Evolutionary conservation across 2,329 filamentous ascomycete genomes (phyloP).

Genomic region (Achaetomium macrosporum): DNA sequence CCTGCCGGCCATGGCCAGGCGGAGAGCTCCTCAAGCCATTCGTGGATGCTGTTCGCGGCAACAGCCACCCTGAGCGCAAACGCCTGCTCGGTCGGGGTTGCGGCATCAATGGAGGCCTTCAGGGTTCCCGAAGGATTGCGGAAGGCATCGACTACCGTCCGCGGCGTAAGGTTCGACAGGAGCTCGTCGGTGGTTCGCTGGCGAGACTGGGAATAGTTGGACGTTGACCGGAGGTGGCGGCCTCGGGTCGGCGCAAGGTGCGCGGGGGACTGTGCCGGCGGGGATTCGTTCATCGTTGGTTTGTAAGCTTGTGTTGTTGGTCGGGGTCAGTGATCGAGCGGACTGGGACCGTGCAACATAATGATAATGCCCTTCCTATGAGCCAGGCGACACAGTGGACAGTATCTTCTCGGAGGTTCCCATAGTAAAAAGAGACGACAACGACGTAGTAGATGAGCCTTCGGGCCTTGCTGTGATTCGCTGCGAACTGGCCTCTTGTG

Average conservation of each 20-base stretch:
- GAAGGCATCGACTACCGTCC: slow-evolving; percentile 56
- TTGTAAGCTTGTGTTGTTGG: slow-evolving; percentile 9
- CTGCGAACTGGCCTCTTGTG: slow-evolving; percentile 7
- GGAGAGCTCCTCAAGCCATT: slow-evolving; percentile 68
- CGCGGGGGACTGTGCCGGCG: slow-evolving; percentile 29
- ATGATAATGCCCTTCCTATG: slow-evolving; percentile 18
- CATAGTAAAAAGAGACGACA: slow-evolving; percentile 18
- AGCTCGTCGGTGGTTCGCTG: slow-evolving; percentile 50
- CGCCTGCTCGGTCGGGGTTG: slow-evolving; percentile 60
- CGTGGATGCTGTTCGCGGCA: slow-evolving; percentile 63
- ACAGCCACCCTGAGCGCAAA: slow-evolving; percentile 65
- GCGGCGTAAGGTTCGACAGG: slow-evolving; percentile 55
- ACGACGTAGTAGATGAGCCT: slow-evolving; percentile 12
- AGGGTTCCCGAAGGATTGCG: slow-evolving; percentile 47
- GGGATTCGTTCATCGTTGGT: slow-evolving; percentile 33
- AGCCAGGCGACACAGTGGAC: slow-evolving; percentile 21
- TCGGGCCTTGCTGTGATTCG: slow-evolving; percentile 16
- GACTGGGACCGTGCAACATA: slow-evolving; percentile 20
- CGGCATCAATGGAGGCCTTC: slow-evolving; percentile 54
- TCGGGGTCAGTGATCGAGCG: slow-evolving; percentile 8
- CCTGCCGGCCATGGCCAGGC: slow-evolving; percentile 52
- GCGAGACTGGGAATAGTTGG: slow-evolving; percentile 44
- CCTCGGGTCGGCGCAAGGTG: slow-evolving; percentile 33
- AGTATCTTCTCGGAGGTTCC: slow-evolving; percentile 13
- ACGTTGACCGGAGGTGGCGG: slow-evolving; percentile 35